Evolutionary conservation across 2,329 filamentous ascomycete genomes (phyloP).

Genomic region (Helotiales sp.): DNA sequence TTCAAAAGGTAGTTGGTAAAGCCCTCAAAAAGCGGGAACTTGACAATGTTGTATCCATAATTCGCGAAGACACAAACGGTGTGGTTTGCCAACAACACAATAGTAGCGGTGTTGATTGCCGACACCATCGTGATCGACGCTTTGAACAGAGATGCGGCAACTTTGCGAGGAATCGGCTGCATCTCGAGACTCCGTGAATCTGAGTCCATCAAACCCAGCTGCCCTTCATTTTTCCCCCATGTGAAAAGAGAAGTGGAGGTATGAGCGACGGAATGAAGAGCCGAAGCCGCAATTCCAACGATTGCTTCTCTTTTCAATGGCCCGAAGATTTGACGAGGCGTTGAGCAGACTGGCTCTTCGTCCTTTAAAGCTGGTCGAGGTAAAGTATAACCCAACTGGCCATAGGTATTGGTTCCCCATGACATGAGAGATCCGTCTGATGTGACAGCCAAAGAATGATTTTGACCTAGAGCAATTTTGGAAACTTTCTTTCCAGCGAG

Average conservation of each 20-base stretch:
- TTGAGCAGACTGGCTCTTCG: constrained; percentile 80
- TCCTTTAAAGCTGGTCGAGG: constrained; percentile 70
- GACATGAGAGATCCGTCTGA: constrained; percentile 90
- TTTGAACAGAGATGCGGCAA: constrained; percentile 82
- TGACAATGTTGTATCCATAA: constrained; percentile 91
- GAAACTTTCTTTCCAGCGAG: constrained; percentile 75
- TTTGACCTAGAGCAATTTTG: constrained; percentile 85
- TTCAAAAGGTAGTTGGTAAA: constrained; percentile 73
- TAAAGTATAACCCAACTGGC: constrained; percentile 84
- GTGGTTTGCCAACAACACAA: constrained; percentile 81
- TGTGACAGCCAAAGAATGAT: constrained; percentile 86
- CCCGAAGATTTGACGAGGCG: constrained; percentile 89
- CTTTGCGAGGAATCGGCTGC: constrained; percentile 82
- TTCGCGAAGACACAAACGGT: constrained; percentile 95
- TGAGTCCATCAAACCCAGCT: constrained; percentile 91
- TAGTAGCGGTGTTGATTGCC: constrained; percentile 89
- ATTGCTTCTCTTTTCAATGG: constrained; percentile 85
- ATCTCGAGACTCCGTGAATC: constrained; percentile 88
- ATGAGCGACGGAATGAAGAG: constrained; percentile 89
- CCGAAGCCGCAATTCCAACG: constrained; percentile 83
- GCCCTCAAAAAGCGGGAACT: constrained; percentile 75
- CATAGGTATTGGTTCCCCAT: constrained; percentile 88
- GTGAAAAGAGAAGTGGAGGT: constrained; percentile 83
- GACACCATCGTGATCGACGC: constrained; percentile 77
- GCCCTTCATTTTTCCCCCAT: constrained; percentile 94